Conservation (phyloP, 140 eudicot species). For the Cichorium intybus region DNA sequence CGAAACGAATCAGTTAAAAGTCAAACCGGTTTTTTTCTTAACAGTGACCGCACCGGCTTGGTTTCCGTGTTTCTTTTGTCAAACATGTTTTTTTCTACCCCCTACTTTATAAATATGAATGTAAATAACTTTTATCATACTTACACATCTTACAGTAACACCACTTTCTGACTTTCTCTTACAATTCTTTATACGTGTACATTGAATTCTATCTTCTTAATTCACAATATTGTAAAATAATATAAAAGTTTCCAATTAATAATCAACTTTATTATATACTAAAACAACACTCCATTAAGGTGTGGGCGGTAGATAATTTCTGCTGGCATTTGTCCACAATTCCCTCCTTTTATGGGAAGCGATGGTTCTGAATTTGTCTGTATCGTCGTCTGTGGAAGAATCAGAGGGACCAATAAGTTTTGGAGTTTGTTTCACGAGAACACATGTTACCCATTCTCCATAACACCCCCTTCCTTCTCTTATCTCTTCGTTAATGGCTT, state of each 20-base stretch:
- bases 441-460: slow-evolving; percentile 32
- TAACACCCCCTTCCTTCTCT: not conserved
- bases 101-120: not conserved
- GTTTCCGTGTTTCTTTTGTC: too few species aligned
- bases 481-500: slow-evolving; percentile 28
- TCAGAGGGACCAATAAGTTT: slow-evolving; percentile 39
- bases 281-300: not conserved
- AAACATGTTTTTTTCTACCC: too few species aligned
- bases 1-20: too few species aligned
- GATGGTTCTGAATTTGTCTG: slow-evolving; percentile 29
- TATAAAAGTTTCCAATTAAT: too few species aligned
- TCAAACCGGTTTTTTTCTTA: too few species aligned
- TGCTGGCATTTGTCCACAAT: not conserved
- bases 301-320: not conserved
- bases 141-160: too few species aligned
- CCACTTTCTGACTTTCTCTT: not conserved
- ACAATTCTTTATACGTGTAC: not conserved
- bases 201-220: not conserved
- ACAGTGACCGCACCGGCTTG: too few species aligned
- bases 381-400: not conserved
- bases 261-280: not conserved
- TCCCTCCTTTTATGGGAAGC: not conserved
- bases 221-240: not conserved
- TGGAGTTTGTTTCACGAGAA: slow-evolving; percentile 34
- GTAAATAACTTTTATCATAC: not conserved